These are phyloP conservation scores for Sporothrix pseudoabietina DNA, from an alignment of 2,329 filamentous ascomycete genomes.

Conservation along the genomic window DNA sequence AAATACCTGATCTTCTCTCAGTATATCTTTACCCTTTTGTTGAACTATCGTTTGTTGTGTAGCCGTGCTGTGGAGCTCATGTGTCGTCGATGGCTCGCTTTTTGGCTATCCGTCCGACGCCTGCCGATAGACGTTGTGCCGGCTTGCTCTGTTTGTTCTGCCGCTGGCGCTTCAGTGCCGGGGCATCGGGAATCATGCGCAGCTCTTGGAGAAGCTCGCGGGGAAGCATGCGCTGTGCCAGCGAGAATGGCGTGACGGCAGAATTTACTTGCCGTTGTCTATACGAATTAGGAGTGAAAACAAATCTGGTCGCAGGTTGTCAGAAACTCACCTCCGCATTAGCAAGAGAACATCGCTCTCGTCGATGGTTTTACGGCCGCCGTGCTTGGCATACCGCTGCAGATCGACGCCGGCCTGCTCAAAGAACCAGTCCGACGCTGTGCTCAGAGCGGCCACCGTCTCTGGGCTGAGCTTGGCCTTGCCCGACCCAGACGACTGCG, in stretches of 20 bases:
- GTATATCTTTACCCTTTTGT: slow-evolving; percentile 28
- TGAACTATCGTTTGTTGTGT: no score
- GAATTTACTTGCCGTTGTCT: slow-evolving; percentile 74
- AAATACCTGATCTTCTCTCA: slow-evolving; percentile 34
- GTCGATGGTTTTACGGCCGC: slow-evolving; percentile 80
- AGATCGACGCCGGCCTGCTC: slow-evolving; percentile 83
- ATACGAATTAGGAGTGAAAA: neutral
- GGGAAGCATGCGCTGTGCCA: slow-evolving; percentile 81
- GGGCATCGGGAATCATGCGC: slow-evolving; percentile 65
- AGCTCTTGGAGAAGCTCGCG: slow-evolving; percentile 81
- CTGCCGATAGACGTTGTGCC: neutral
- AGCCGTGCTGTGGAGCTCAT: slow-evolving; percentile 36
- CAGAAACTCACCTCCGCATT: slow-evolving; percentile 71
- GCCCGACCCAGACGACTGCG: slow-evolving; percentile 61
- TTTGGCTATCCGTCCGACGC: neutral
- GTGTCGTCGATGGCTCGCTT: slow-evolving; percentile 40
- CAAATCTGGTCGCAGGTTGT: neutral
- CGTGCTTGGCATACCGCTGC: slow-evolving; percentile 77
- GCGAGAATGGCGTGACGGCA: slow-evolving; percentile 74
- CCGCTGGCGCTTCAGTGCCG: slow-evolving; percentile 51
- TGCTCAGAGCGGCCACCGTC: slow-evolving; percentile 71
- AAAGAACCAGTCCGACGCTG: slow-evolving; percentile 89
- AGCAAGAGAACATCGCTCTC: slow-evolving; percentile 80
- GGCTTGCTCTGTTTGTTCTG: slow-evolving; percentile 2
- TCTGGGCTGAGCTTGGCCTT: slow-evolving; percentile 73